Evolutionary conservation across 2,329 filamentous ascomycete genomes (phyloP).

Genomic region (Diaporthe destruens): DNA sequence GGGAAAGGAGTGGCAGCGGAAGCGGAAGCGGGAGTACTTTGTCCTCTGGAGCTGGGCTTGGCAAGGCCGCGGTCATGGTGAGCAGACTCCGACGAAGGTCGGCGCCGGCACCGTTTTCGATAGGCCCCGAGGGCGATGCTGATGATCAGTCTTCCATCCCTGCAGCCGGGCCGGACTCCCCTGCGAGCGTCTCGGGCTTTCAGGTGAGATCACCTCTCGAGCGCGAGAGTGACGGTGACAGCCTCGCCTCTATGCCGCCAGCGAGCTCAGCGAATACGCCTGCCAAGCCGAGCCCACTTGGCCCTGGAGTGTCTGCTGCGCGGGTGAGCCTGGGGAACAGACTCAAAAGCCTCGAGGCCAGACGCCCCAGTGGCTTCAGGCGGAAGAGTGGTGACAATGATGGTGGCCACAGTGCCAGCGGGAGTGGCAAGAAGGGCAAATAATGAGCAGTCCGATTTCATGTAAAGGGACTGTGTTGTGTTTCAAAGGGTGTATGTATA

Average conservation of each 20-base stretch:
- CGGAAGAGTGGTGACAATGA: conserved; percentile 28
- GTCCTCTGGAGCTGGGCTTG: conserved; percentile 17
- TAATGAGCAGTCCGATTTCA: not conserved
- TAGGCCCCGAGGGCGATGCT: conserved; percentile 43
- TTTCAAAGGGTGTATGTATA: not conserved
- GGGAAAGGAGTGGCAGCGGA: conserved; percentile 13
- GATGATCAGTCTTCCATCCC: conserved; percentile 46
- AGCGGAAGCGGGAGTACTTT: conserved; percentile 43
- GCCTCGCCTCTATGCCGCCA: conserved; percentile 46
- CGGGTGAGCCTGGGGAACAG: conserved; percentile 64
- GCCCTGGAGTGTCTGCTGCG: conserved; percentile 55
- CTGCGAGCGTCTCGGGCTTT: conserved; percentile 27
- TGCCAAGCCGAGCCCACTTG: conserved; percentile 45
- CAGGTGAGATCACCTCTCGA: conserved; percentile 20
- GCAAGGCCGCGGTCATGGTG: conserved; percentile 34
- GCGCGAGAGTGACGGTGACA: conserved; percentile 52
- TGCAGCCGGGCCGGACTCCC: not conserved
- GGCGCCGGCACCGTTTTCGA: conserved; percentile 46
- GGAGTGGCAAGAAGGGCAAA: not conserved
- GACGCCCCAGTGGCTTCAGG: conserved; percentile 23
- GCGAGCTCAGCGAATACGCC: conserved; percentile 12
- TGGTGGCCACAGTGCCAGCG: not conserved
- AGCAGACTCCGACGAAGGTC: conserved; percentile 46
- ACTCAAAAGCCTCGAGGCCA: conserved; percentile 53
- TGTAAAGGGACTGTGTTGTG: not conserved